Conservation (phyloP, 495 filamentous ascomycete species). For the Lophium mytilinum region DNA sequence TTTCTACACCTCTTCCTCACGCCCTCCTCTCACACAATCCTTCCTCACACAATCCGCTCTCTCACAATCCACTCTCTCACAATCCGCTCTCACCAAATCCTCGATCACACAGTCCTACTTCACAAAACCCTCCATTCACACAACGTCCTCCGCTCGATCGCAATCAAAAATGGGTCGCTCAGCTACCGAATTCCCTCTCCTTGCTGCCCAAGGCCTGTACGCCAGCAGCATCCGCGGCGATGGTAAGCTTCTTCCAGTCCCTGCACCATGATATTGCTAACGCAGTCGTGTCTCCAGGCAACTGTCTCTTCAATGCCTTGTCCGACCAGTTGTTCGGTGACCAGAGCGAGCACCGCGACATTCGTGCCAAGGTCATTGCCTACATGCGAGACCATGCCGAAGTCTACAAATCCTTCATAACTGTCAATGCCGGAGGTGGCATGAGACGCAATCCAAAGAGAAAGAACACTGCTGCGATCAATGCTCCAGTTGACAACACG, state of each 20-base stretch:
- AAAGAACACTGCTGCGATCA: slow-evolving; percentile 43
- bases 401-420: slow-evolving; percentile 62
- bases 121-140: neutral
- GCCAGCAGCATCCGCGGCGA: slow-evolving; percentile 44
- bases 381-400: slow-evolving; percentile 54
- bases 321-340: slow-evolving; percentile 67
- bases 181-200: slow-evolving; percentile 44
- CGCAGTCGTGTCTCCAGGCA: slow-evolving; percentile 39
- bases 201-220: slow-evolving; percentile 44
- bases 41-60: neutral
- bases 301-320: slow-evolving; percentile 71
- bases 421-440: slow-evolving; percentile 37
- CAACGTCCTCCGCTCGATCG: neutral
- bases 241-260: slow-evolving; percentile 33
- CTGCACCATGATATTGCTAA: neutral
- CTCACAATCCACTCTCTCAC: slow-evolving; percentile 1
- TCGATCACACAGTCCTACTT: neutral
- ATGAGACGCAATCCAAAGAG: slow-evolving; percentile 57
- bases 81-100: neutral
- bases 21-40: neutral
- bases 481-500: slow-evolving; percentile 26
- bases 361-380: slow-evolving; percentile 52
- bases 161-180: slow-evolving; percentile 12
- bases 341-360: slow-evolving; percentile 48
- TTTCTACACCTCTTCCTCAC: neutral